These are phyloP conservation scores for Dactylella cylindrospora DNA, from an alignment of 2,329 filamentous ascomycete species.

Conservation along the genomic window DNA sequence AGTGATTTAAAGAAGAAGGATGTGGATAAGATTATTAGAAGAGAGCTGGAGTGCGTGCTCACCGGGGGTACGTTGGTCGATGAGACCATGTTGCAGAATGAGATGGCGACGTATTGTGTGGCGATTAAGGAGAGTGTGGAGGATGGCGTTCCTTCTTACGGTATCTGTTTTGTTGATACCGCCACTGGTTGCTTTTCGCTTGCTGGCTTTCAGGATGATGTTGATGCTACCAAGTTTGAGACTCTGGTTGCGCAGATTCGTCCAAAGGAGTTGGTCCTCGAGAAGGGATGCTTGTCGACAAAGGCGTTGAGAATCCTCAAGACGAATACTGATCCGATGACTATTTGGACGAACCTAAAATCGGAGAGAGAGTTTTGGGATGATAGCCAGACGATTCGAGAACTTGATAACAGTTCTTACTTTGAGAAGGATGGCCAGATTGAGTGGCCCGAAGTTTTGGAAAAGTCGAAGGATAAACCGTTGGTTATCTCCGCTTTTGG, in stretches of 20 bases:
- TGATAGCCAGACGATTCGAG: slow-evolving; percentile 75
- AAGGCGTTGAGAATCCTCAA: slow-evolving; percentile 91
- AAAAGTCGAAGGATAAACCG: slow-evolving; percentile 73
- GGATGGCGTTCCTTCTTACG: slow-evolving; percentile 78
- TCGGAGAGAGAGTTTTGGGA: slow-evolving; percentile 87
- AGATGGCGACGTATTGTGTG: slow-evolving; percentile 95
- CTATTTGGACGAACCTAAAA: slow-evolving; percentile 93
- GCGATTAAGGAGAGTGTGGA: slow-evolving; percentile 73
- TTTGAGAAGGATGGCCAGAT: slow-evolving; percentile 64
- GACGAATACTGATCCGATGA: slow-evolving; percentile 89
- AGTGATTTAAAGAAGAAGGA: slow-evolving; percentile 70
- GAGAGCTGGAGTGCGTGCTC: slow-evolving; percentile 86
- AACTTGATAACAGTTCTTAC: slow-evolving; percentile 77
- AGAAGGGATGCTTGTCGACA: slow-evolving; percentile 82
- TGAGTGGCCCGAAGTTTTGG: slow-evolving; percentile 73
- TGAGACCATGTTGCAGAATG: slow-evolving; percentile 93
- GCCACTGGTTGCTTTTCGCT: slow-evolving; percentile 93
- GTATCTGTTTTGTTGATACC: slow-evolving; percentile 90
- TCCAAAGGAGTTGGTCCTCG: slow-evolving; percentile 83
- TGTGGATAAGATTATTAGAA: slow-evolving; percentile 87
- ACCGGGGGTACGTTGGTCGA: slow-evolving; percentile 93
- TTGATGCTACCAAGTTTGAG: slow-evolving; percentile 93
- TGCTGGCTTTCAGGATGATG: slow-evolving; percentile 88
- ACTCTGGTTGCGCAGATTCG: slow-evolving; percentile 91
- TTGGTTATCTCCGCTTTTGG: slow-evolving; percentile 87